Percentiles rank a stretch among this genome's conserved stretches.
These are phyloP conservation scores for Cylindrodendrum hubeiense DNA, from an alignment of 2,329 filamentous ascomycete genomes.

Conservation along the genomic window DNA sequence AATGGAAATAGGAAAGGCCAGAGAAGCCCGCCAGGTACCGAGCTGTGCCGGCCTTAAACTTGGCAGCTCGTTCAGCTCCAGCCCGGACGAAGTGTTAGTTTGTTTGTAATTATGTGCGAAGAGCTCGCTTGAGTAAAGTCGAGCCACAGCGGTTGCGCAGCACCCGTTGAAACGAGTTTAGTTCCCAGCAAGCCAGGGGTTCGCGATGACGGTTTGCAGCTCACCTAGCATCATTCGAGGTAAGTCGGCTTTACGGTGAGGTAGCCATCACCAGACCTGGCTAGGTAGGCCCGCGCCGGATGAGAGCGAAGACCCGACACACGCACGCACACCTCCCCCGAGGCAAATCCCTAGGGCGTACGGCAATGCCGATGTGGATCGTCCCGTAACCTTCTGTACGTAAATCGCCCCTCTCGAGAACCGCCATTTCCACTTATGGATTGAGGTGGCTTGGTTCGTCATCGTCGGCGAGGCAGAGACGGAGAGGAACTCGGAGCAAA, in stretches of 20 bases:
- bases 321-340: neutral
- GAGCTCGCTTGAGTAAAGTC: constrained; percentile 17
- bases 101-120: constrained; percentile 17
- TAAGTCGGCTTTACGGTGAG: neutral
- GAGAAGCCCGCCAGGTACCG: neutral
- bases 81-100: neutral
- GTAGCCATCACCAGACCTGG: neutral
- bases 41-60: neutral
- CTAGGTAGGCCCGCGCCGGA: neutral
- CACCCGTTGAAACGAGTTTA: neutral
- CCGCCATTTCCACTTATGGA: constrained; percentile 14
- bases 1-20: neutral
- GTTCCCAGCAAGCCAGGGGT: neutral
- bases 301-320: neutral
- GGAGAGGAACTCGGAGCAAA: neutral
- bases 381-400: constrained; percentile 23
- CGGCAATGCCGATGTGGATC: constrained; percentile 24
- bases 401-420: constrained; percentile 23
- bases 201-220: neutral
- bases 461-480: neutral
- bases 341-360: constrained; percentile 14
- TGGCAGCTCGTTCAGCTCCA: constrained; percentile 2
- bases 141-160: constrained; percentile 3
- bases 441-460: constrained; percentile 15
- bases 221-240: neutral